Evolutionary conservation across 140 eudicot genomes (phyloP).

Genomic region (Stevia rebaudiana): DNA sequence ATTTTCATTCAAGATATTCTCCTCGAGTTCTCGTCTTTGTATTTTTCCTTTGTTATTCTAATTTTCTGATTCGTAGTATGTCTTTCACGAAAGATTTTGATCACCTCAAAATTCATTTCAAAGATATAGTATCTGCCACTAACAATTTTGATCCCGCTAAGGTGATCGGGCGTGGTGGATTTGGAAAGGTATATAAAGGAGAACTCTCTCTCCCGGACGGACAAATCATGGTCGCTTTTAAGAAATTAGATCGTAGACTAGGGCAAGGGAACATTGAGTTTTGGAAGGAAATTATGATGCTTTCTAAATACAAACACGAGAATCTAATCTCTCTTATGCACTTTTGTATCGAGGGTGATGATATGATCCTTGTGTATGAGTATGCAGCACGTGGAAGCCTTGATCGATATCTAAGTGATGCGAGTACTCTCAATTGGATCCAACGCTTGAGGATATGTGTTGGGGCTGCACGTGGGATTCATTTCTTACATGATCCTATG

Average conservation of each 20-base stretch:
- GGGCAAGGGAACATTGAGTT: not conserved
- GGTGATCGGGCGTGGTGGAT: not conserved
- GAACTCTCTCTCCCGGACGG: not conserved
- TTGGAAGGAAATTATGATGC: not conserved
- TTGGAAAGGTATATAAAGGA: not conserved
- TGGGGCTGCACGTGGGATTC: constrained; percentile 5
- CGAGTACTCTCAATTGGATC: constrained; percentile 7
- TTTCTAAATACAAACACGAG: not conserved
- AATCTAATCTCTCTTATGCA: not conserved
- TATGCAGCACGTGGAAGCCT: constrained; percentile 3
- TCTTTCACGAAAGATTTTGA: not conserved
- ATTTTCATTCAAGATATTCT: too few relatives aligned
- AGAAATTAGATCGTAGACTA: constrained; percentile 2
- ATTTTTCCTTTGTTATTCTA: too few relatives aligned
- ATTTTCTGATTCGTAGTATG: not conserved
- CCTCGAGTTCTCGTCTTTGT: too few relatives aligned
- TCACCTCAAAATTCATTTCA: not conserved
- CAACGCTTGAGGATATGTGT: constrained; percentile 8
- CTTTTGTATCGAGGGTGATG: not conserved
- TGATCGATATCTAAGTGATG: not conserved
- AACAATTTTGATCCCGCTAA: not conserved
- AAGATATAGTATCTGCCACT: constrained; percentile 1
- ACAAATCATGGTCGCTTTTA: not conserved
- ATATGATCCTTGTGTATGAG: not conserved
- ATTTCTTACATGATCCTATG: constrained; percentile 2